phyloP scores from a whole-genome alignment of 2,329 filamentous ascomycete species.

The Botrytis aclada region DNA sequence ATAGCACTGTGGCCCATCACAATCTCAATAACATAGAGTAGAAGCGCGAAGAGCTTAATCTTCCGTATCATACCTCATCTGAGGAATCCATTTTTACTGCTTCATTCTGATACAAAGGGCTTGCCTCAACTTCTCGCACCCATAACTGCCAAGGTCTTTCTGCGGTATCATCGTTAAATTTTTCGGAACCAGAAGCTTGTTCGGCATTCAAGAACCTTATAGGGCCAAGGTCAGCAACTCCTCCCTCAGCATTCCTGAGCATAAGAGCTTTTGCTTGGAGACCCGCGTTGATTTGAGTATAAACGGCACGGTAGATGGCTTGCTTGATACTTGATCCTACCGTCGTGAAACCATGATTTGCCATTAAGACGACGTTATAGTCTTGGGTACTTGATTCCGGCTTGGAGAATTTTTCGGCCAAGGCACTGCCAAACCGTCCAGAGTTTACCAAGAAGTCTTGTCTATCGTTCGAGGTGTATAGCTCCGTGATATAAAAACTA shows the following conservation, averaged over 20 bases:
- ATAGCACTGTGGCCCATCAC: slow-evolving; percentile 1
- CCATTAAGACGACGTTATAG: slow-evolving; percentile 45
- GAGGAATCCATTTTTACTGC: not conserved
- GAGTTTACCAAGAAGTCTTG: slow-evolving; percentile 42
- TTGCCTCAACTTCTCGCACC: slow-evolving; percentile 34
- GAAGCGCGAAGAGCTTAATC: not conserved
- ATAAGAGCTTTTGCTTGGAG: slow-evolving; percentile 43
- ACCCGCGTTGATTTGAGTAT: slow-evolving; percentile 44
- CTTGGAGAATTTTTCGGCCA: slow-evolving; percentile 39
- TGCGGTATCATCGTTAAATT: slow-evolving; percentile 34
- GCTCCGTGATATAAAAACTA: slow-evolving; percentile 38
- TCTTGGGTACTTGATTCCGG: slow-evolving; percentile 23
- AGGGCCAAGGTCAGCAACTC: not conserved
- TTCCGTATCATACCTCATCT: not conserved
- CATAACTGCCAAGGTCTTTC: slow-evolving; percentile 37
- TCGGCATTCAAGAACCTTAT: slow-evolving; percentile 25
- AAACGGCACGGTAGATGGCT: slow-evolving; percentile 44
- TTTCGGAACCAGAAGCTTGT: slow-evolving; percentile 29
- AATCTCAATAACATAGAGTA: not conserved
- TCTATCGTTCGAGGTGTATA: slow-evolving; percentile 32
- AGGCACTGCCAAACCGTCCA: slow-evolving; percentile 37
- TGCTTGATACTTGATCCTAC: slow-evolving; percentile 41
- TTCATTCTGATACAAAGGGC: slow-evolving; percentile 29
- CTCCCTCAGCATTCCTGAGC: slow-evolving; percentile 20
- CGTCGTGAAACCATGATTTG: slow-evolving; percentile 45